Base-by-base conservation (phyloP, 2,329 filamentous ascomycete genomes). In the Alternaria sp. region DNA sequence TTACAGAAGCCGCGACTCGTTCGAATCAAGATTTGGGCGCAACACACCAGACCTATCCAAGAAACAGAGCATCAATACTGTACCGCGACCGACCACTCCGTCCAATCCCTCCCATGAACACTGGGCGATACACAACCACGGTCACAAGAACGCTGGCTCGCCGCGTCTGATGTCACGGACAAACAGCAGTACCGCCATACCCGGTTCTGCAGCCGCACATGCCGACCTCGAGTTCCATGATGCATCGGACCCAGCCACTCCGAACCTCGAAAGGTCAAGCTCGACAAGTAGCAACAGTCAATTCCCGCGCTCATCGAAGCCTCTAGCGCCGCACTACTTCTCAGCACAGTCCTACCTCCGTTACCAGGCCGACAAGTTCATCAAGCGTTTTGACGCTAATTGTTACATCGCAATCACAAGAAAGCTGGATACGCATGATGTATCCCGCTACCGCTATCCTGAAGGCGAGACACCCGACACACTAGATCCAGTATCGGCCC, bases 361-460 rank as follows among this genome's bases (percentile, higher is more conserved):
- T 20, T 99, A 99, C 81, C 96, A 99, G 81, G 95, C 94, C 60
- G 88, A 91, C 73, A 99, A 99, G 80, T 99, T 99, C 74, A 96
- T 98, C 73, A 94, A 92, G 80, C 92, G 96, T 10, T 99, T 98
- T 79, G 96, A 99, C 80, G 93, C 94, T 74, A 99, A 99, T 80
- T 99, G 96, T 83, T 99, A 99, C 83, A 98, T 99, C 71, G 94
- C 96, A 70, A 97, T 99, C 81, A 98, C 96, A 5, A 91, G 96
- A 74, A 99, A 99, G 81, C 88, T 99, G 15, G 96, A 99, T 78
- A 98, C 96, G 0, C 96, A 99, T 80, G 96, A 99, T 78, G 89
- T 99, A 25, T 96, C 94, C 14, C 88, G 94, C 45, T 88, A 90
- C 76, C 90, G 95, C 6, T 83, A 79, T 78, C 33, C 83, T 75